These are phyloP conservation scores for Gossypium rotundifolium DNA, from an alignment of 345 rosid genomes.

Conservation along the genomic window DNA sequence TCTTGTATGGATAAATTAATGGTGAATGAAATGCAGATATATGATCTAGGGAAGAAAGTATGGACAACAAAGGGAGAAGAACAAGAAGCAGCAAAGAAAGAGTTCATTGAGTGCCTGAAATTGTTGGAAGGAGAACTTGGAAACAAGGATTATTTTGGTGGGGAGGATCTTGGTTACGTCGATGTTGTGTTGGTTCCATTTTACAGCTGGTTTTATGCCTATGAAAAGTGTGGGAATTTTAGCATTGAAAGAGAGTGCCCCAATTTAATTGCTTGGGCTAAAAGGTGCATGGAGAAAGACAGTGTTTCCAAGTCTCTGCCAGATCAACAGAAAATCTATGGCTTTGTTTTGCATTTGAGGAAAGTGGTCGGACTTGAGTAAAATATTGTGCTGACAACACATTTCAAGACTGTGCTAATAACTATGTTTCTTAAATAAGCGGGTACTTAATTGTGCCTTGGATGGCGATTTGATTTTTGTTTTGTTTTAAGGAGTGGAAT, in stretches of 20 bases:
- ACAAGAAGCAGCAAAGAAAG: constrained; percentile 3
- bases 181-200: constrained; percentile 12
- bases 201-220: constrained; percentile 19
- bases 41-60: not conserved
- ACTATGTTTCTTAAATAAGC: not conserved
- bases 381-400: not conserved
- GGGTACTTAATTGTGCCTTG: not conserved
- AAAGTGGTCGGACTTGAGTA: not conserved
- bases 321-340: constrained; percentile 5
- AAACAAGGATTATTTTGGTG: constrained; percentile 5
- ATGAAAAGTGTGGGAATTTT: constrained; percentile 29
- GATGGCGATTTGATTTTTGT: not conserved
- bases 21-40: not conserved
- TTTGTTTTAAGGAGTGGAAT: not conserved
- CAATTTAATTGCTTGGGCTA: constrained; percentile 25
- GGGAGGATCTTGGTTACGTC: not conserved
- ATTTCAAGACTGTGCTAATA: not conserved
- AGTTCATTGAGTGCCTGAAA: not conserved
- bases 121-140: constrained; percentile 7
- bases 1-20: too few relatives aligned
- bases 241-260: constrained; percentile 24
- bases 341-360: not conserved
- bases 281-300: constrained; percentile 24
- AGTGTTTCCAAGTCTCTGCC: constrained; percentile 14
- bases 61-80: constrained; percentile 1